Evolutionary conservation across 192 early-diverging fungal species (phyloP).

Genomic region (Backusella mclennaniae): DNA sequence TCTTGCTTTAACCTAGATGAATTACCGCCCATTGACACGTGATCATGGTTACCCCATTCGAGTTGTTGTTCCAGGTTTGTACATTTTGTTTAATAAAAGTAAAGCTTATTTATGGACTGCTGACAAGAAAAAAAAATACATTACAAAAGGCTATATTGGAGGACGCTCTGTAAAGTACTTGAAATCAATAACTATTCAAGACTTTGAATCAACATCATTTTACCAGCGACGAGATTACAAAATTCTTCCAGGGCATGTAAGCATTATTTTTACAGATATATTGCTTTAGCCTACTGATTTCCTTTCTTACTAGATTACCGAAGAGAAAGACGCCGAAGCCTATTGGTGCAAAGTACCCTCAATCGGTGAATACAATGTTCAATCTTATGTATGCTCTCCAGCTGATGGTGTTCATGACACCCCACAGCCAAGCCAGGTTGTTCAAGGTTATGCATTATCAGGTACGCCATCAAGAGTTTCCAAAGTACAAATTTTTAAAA

Average conservation of each 20-base stretch:
- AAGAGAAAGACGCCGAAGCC: constrained; percentile 38
- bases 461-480: constrained; percentile 18
- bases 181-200: constrained; percentile 63
- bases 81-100: neutral
- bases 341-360: constrained; percentile 56
- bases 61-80: constrained; percentile 74
- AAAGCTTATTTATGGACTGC: neutral
- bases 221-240: constrained; percentile 84
- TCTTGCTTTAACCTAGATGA: constrained; percentile 54
- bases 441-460: constrained; percentile 77
- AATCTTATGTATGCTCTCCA: constrained; percentile 75
- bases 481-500: neutral
- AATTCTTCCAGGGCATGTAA: constrained; percentile 72
- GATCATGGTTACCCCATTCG: constrained; percentile 89
- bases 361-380: constrained; percentile 76
- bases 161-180: constrained; percentile 93
- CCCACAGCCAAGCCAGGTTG: constrained; percentile 35
- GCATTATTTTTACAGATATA: constrained; percentile 24
- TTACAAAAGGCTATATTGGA: constrained; percentile 67
- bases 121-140: neutral
- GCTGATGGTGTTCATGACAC: constrained; percentile 48
- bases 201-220: constrained; percentile 63
- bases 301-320: constrained; percentile 18
- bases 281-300: constrained; percentile 9
- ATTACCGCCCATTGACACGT: constrained; percentile 64